phyloP scores from a whole-genome alignment of 805 yeast species.

The Candida morakotiae region DNA sequence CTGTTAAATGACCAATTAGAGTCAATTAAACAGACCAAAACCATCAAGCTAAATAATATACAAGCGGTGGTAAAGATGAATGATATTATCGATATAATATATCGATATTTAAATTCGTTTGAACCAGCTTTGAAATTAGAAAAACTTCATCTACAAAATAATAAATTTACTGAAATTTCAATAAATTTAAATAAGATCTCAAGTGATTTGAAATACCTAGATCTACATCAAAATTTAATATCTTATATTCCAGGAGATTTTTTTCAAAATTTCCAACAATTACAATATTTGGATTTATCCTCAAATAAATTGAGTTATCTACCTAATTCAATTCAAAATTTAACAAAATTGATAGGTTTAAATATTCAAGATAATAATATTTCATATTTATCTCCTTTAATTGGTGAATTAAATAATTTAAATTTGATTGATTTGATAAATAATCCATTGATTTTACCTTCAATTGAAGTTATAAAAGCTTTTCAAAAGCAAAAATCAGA shows the following conservation, averaged over 20 bases:
- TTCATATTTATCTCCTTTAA: conserved; percentile 47
- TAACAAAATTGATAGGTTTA: conserved; percentile 51
- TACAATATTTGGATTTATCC: conserved; percentile 68
- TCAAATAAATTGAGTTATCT: conserved; percentile 47
- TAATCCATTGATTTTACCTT: conserved; percentile 56
- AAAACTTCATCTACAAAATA: conserved; percentile 52
- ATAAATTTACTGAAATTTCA: conserved; percentile 47
- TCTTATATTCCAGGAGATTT: conserved; percentile 46
- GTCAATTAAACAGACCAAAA: conserved; percentile 13
- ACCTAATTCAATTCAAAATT: conserved; percentile 36
- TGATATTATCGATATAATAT: conserved; percentile 16
- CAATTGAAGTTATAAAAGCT: conserved; percentile 27
- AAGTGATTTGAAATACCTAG: conserved; percentile 52
- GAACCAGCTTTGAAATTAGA: conserved; percentile 34
- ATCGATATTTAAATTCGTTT: conserved; percentile 18
- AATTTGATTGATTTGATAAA: conserved; percentile 57
- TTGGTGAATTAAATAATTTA: conserved; percentile 49
- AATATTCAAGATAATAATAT: conserved; percentile 58
- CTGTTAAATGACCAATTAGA: conserved; percentile 22
- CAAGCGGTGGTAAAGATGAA: conserved; percentile 2
- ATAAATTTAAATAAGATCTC: conserved; percentile 39
- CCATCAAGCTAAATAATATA: conserved; percentile 17
- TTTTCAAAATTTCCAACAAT: conserved; percentile 30
- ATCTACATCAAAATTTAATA: conserved; percentile 60
- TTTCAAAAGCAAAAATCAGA: conserved; percentile 36